Percentiles rank a stretch among this genome's conserved stretches.
These are phyloP conservation scores for Ustilago xerochloae DNA, from an alignment of 1,284 basidiomycete genomes.

Conservation along the genomic window DNA sequence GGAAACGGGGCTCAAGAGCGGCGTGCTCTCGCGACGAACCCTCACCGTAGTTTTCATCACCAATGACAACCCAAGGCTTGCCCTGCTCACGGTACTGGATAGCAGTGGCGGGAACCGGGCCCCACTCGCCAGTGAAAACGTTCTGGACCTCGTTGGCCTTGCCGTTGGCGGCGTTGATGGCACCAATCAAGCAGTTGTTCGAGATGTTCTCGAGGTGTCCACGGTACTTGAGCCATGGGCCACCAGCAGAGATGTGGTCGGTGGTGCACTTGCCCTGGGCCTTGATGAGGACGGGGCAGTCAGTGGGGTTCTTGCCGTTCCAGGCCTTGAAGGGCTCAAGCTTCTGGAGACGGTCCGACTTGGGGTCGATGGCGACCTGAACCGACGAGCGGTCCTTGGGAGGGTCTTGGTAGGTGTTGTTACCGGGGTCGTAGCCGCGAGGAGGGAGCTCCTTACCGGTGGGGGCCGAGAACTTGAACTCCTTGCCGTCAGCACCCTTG, in stretches of 20 bases:
- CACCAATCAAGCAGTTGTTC: conserved; percentile 94
- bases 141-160: conserved; percentile 96
- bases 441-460: conserved; percentile 91
- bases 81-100: conserved; percentile 88
- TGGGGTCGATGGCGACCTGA: conserved; percentile 86
- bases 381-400: conserved; percentile 86
- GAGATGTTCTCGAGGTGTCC: conserved; percentile 99
- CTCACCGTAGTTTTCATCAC: conserved; percentile 88
- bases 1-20: conserved; percentile 95
- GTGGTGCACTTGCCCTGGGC: conserved; percentile 97
- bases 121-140: conserved; percentile 87
- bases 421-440: conserved; percentile 92
- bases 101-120: conserved; percentile 83
- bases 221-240: conserved; percentile 99
- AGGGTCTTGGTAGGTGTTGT: conserved; percentile 96
- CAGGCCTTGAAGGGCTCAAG: conserved; percentile 90
- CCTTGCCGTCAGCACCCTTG: conserved; percentile 89
- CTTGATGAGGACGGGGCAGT: conserved; percentile 96
- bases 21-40: conserved; percentile 98
- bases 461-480: conserved; percentile 95
- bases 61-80: conserved; percentile 93
- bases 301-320: conserved; percentile 90
- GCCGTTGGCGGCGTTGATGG: conserved; percentile 92
- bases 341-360: conserved; percentile 93
- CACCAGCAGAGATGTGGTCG: conserved; percentile 83